phyloP scores from a whole-genome alignment of 805 yeast genomes.

The Priceomyces carsonii region DNA sequence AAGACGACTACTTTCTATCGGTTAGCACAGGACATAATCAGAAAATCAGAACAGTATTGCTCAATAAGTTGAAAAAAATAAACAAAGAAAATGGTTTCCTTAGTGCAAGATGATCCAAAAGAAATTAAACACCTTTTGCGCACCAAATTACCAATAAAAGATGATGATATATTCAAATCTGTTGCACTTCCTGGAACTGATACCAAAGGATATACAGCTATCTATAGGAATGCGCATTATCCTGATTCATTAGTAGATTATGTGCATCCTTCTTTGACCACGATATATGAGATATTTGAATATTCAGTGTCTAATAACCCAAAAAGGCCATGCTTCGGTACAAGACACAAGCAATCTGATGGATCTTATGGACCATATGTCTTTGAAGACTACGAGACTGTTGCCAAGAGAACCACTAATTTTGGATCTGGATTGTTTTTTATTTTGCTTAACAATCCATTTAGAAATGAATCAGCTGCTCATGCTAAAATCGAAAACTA shows the following conservation, averaged over 20 bases:
- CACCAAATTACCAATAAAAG: slow-evolving; percentile 12
- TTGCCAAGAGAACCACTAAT: slow-evolving; percentile 22
- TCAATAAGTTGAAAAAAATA: slow-evolving; percentile 1
- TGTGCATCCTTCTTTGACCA: slow-evolving; percentile 47
- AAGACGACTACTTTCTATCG: no score
- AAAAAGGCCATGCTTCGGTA: slow-evolving; percentile 47
- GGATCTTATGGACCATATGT: slow-evolving; percentile 33
- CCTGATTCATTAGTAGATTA: slow-evolving; percentile 26
- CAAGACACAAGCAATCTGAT: slow-evolving; percentile 28
- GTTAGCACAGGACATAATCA: no score
- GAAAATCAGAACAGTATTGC: neutral
- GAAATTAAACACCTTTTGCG: slow-evolving; percentile 13
- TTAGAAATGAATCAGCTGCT: slow-evolving; percentile 21
- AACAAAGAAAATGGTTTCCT: slow-evolving; percentile 8
- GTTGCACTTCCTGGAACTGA: slow-evolving; percentile 38
- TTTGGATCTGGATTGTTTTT: slow-evolving; percentile 41
- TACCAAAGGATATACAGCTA: slow-evolving; percentile 49
- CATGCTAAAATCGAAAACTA: slow-evolving; percentile 25
- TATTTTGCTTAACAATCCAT: slow-evolving; percentile 33
- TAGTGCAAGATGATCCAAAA: slow-evolving; percentile 15
- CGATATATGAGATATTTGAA: slow-evolving; percentile 47
- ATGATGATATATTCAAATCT: slow-evolving; percentile 8
- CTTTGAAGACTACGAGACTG: slow-evolving; percentile 25
- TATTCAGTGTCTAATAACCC: slow-evolving; percentile 38
- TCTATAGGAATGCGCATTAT: slow-evolving; percentile 45